These are phyloP conservation scores for Inonotus obliquus DNA, from an alignment of 1,284 basidiomycete species.

Conservation along the genomic window DNA sequence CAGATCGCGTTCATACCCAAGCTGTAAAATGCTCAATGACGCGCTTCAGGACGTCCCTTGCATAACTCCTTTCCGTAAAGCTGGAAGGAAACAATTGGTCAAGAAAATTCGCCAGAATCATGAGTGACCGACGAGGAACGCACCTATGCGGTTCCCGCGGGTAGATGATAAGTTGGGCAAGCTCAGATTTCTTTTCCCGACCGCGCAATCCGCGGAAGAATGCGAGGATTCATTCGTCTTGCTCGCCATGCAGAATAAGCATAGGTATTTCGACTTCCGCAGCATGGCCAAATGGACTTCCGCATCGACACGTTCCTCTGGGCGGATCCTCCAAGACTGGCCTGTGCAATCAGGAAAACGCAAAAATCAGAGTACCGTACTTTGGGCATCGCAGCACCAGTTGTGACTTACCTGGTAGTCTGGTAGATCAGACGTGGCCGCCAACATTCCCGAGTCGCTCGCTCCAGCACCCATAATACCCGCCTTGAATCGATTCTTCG, in stretches of 20 bases:
- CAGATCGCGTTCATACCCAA: constrained; percentile 15
- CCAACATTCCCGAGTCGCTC: constrained; percentile 20
- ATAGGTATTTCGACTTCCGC: constrained; percentile 20
- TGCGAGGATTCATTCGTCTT: constrained; percentile 18
- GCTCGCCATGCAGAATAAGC: constrained; percentile 21
- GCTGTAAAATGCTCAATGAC: constrained; percentile 20
- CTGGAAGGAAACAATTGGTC: background rate
- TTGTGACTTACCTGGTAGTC: constrained; percentile 15
- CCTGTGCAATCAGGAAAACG: background rate
- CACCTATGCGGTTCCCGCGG: constrained; percentile 20
- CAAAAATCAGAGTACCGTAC: background rate
- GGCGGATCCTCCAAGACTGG: constrained; percentile 15
- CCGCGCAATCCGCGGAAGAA: constrained; percentile 20
- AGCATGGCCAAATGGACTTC: constrained; percentile 19
- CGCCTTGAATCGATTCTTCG: constrained; percentile 21
- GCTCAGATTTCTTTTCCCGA: constrained; percentile 15
- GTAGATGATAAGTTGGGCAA: constrained; percentile 20
- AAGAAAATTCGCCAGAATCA: background rate
- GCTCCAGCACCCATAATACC: constrained; percentile 21
- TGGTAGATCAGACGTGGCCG: constrained; percentile 17
- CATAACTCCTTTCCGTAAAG: constrained; percentile 20
- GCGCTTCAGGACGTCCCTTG: constrained; percentile 20
- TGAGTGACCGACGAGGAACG: background rate
- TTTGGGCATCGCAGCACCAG: no score
- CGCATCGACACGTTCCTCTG: background rate